These are phyloP conservation scores for Tolypocladium amazonense DNA, from an alignment of 2,329 filamentous ascomycete genomes.

Conservation along the genomic window DNA sequence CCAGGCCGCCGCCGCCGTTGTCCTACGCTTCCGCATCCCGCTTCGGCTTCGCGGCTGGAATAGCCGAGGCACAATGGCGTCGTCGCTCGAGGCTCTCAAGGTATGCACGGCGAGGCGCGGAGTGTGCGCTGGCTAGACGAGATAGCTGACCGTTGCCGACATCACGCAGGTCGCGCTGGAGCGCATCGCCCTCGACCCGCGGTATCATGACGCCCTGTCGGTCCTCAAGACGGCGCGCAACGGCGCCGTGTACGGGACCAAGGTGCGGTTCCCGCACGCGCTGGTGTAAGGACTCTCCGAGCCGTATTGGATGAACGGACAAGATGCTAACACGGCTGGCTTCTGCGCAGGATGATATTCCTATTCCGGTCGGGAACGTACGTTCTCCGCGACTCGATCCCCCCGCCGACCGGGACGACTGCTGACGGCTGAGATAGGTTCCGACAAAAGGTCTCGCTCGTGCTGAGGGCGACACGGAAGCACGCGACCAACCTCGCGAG, in stretches of 20 bases:
- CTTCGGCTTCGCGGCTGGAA: neutral
- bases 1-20: neutral
- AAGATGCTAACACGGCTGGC: neutral
- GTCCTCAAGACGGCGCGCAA: slow-evolving; percentile 91
- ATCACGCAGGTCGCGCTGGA: slow-evolving; percentile 54
- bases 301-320: neutral
- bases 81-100: slow-evolving; percentile 12
- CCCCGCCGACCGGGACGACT: neutral
- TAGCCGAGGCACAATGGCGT: slow-evolving; percentile 10
- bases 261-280: slow-evolving; percentile 96
- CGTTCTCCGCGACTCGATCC: neutral
- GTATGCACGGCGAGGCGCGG: slow-evolving; percentile 5
- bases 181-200: slow-evolving; percentile 68
- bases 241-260: slow-evolving; percentile 91
- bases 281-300: slow-evolving; percentile 50
- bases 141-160: neutral
- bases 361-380: slow-evolving; percentile 88
- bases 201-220: slow-evolving; percentile 74
- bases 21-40: neutral
- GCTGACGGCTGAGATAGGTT: slow-evolving; percentile 31
- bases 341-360: slow-evolving; percentile 68
- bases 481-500: slow-evolving; percentile 87
- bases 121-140: neutral
- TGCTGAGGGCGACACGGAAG: slow-evolving; percentile 77
- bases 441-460: slow-evolving; percentile 64